Evolutionary conservation across 2,329 filamentous ascomycete genomes (phyloP), one percentile per base, ranked within the genome.

Genomic region (Cytospora paraplurivora): DNA sequence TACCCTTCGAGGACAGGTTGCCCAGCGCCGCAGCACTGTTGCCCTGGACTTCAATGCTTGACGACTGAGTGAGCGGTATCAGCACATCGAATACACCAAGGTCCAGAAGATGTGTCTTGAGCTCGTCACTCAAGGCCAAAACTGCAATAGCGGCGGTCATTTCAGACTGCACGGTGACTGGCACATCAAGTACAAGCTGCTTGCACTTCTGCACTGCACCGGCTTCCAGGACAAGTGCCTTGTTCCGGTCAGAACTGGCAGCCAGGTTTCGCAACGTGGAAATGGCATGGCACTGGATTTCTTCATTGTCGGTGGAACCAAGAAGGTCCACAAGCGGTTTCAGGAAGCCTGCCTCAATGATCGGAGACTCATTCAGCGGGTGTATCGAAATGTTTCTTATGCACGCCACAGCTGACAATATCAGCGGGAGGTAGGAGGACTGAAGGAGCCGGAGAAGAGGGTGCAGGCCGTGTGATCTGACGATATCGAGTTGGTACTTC

Each of bases 91-190:
- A 98, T 1, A 99, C 94, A 27, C 94, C 95, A 2, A 98, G 84
- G 66, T 92, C 93, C 61, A 99, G 80, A 13, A 99, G 84, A 73
- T 96, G 91, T 5, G 91, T 87, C 78, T 99, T 99, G 64, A 99
- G 84, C 68, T 99, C 95, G 71, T 99, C 95, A 70, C 94, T 97
- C 58, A 99, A 80, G 19, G 95, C 95, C 67, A 99, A 83, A 15
- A 99, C 95, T 44, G 95, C 95, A 76, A 99, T 97, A 1, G 95
- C 95, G n/a, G 95, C 95, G 5, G 95, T 99, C 95, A 99, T 99
- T 76, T 99, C 95, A 1, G 93, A 97, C 75, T 99, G 95, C 2
- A 99, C 95, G 47, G 91, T 94, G 56, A 98, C 84, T 0, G 95
- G 93, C 3, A 98, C 95, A 62, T 96, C 89, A 19, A 99, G 82